Conservation (phyloP, 2,329 filamentous ascomycete species). For the Neopestalotiopsis clavispora region DNA sequence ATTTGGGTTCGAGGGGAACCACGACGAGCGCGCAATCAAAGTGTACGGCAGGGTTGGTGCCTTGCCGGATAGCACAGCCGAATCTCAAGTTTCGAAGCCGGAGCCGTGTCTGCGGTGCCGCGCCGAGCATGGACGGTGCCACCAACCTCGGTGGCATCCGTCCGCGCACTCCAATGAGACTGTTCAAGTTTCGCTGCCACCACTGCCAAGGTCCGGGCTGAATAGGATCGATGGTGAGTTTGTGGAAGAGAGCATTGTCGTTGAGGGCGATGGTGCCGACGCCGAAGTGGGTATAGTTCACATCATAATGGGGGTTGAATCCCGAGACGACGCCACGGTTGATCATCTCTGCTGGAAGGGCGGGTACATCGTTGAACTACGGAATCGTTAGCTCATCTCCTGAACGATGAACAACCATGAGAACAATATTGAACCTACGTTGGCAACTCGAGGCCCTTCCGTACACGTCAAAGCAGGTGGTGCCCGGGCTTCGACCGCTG, state of each 20-base stretch:
- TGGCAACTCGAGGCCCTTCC: background rate
- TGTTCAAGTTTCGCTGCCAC: background rate
- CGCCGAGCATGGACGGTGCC: background rate
- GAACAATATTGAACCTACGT: background rate
- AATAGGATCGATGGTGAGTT: background rate
- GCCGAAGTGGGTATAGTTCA: slow-evolving; percentile 10
- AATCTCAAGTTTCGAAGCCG: background rate
- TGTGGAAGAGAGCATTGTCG: background rate
- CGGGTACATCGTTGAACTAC: slow-evolving; percentile 6
- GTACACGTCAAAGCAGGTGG: background rate
- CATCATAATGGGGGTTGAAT: slow-evolving; percentile 4
- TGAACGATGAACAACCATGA: background rate
- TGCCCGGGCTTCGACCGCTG: background rate
- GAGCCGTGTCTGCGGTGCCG: background rate
- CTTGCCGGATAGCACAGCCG: slow-evolving; percentile 4
- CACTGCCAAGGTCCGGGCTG: background rate
- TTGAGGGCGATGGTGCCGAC: background rate
- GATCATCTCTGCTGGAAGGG: background rate
- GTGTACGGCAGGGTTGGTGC: background rate
- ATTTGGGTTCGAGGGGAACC: background rate
- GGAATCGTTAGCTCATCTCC: background rate
- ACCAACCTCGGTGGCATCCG: background rate
- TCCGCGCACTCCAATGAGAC: background rate
- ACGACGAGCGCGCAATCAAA: slow-evolving; percentile 2
- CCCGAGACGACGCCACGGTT: background rate